These are phyloP conservation scores for Eucalyptus curtisii DNA, from an alignment of 345 rosid genomes.

Conservation along the genomic window DNA sequence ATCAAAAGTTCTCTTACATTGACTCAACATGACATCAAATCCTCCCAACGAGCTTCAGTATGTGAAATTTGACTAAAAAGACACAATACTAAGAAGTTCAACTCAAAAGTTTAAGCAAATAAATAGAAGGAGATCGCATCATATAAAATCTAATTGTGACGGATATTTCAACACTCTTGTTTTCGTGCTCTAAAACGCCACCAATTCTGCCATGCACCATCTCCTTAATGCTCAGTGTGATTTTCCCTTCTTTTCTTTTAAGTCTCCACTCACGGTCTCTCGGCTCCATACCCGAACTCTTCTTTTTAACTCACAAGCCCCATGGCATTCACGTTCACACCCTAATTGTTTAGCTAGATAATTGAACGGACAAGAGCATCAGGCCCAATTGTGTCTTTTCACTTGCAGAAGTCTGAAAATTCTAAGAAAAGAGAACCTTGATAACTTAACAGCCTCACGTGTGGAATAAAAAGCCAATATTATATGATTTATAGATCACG, in stretches of 20 bases:
- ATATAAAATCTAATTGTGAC: rapidly evolving
- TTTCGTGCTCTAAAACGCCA: no score
- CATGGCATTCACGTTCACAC: no score
- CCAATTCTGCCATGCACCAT: rapidly evolving
- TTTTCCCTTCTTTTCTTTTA: no score
- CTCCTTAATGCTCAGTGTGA: no score
- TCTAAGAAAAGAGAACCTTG: rapidly evolving
- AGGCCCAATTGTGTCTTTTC: no score
- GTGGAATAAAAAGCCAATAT: rapidly evolving
- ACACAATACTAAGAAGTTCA: rapidly evolving
- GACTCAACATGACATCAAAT: no score
- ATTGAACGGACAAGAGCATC: no score
- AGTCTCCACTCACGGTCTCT: rapidly evolving
- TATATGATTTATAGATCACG: rapidly evolving
- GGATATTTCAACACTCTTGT: rapidly evolving
- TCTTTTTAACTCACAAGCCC: no score
- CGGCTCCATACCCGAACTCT: rapidly evolving
- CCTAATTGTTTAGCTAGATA: no score
- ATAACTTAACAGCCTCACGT: not conserved
- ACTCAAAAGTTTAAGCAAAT: rapidly evolving
- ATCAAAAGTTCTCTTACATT: no score
- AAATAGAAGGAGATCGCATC: rapidly evolving
- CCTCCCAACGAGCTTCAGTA: no score
- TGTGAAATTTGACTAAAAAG: rapidly evolving
- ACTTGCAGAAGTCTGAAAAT: no score